Evolutionary conservation across 2,329 filamentous ascomycete species (phyloP), one percentile per base, ranked within the genome.

Genomic region (Paraconiothyrium sp.): DNA sequence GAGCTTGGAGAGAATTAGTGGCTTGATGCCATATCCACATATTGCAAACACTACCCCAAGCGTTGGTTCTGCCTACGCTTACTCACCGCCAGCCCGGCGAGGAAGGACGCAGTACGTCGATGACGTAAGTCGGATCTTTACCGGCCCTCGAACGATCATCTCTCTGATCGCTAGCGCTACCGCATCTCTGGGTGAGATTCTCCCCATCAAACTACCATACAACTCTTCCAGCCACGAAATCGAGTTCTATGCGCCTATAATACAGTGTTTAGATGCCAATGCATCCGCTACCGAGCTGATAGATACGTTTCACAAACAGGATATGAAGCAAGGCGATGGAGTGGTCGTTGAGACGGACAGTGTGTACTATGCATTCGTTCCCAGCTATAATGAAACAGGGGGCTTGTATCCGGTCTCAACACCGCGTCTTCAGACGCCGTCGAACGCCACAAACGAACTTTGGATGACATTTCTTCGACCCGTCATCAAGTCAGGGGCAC

Each of bases 331-430:
- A 14, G 41, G n/a, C 30, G 41, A 34, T 34, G 54, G 50, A 20
- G 41, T 46, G 0, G 55, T 34, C 20, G 44, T 55, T 3, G 55
- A 66, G 37, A 66, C 44, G 9, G 61, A 67, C 34, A 63, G 39
- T 16, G 65, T 39, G 13, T 67, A 66, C 57, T 66, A 58, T n/a
- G 44, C 54, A 46, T 67, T 67, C 49, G 61, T 67, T 8, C 65
- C 63, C 5, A 62, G 54, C 7, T 60, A 39, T n/a, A 59, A 62
- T 48, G n/a, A 24, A 6, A 51, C 56, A 4, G 61, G 61, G 35
- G 27, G 56, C 14, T 37, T 67, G 7, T 47, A 54, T 6, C 41
- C 63, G 24, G 54, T 52, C 14, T 63, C 50, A 22, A 50, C 54
- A 16, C 59, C 57, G 5, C 54, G 65, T n/a, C 60, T 61, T 20